phyloP scores from a whole-genome alignment of 2,329 filamentous ascomycete species.

The Paramyrothecium sp. region DNA sequence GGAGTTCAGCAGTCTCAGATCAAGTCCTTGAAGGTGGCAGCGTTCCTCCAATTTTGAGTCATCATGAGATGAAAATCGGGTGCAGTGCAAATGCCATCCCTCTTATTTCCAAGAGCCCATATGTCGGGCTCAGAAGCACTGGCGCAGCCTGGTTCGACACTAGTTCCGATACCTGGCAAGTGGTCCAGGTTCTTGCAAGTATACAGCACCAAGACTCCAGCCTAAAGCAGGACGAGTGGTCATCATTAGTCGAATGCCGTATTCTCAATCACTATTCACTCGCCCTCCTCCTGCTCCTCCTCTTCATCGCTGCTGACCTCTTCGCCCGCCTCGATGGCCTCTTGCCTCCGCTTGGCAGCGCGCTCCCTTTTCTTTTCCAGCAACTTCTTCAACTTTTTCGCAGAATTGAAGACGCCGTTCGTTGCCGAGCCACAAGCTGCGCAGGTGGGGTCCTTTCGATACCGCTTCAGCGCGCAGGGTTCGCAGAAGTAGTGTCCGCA shows the following conservation, averaged over 20 bases:
- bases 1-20: no score
- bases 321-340: constrained; percentile 49
- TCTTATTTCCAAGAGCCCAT: no score
- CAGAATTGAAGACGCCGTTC: constrained; percentile 84
- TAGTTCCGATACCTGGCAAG: no score
- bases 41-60: no score
- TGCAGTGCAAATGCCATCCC: no score
- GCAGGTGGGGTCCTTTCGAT: constrained; percentile 83
- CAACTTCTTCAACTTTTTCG: constrained; percentile 78
- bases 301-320: constrained; percentile 45
- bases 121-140: no score
- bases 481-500: constrained; percentile 98
- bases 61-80: no score
- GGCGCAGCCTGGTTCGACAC: no score
- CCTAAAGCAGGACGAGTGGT: background rate
- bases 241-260: background rate
- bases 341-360: constrained; percentile 55
- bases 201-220: no score
- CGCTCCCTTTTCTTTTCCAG: constrained; percentile 70
- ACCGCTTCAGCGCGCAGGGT: constrained; percentile 80
- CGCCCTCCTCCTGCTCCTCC: constrained; percentile 1
- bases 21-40: no score
- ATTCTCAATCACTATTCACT: background rate
- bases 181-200: no score
- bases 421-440: constrained; percentile 84